Percentiles rank a stretch among this genome's conserved stretches.
These are phyloP conservation scores for Rhododendron mucronatum DNA, from an alignment of 148 eudicot genomes.

Conservation along the genomic window DNA sequence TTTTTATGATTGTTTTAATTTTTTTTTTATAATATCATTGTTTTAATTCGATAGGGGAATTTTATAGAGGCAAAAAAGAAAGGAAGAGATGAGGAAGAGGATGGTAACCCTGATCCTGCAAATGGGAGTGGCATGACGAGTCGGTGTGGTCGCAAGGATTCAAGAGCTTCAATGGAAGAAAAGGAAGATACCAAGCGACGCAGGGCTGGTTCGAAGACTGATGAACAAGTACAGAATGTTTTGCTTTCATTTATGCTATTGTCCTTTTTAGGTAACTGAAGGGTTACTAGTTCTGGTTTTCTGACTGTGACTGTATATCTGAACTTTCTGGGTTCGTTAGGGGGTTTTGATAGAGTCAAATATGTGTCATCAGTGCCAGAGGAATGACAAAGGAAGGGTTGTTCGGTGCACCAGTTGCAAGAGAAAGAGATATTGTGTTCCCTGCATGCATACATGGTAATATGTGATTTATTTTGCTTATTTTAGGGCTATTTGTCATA, in stretches of 20 bases:
- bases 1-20: too few relatives aligned
- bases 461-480: too few relatives aligned
- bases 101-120: neutral
- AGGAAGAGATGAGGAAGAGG: neutral
- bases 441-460: constrained; percentile 39
- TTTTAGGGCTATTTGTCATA: neutral
- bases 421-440: constrained; percentile 34
- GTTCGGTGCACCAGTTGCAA: constrained; percentile 40
- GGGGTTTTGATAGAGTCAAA: constrained; percentile 29
- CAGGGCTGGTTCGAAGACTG: neutral
- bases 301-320: neutral
- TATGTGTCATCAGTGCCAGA: constrained; percentile 61
- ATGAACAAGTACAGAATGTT: neutral
- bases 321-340: constrained; percentile 12
- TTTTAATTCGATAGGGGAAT: neutral
- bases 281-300: neutral
- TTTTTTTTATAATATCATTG: neutral
- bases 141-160: neutral
- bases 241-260: neutral
- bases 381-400: constrained; percentile 46
- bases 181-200: neutral
- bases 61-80: neutral
- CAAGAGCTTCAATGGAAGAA: neutral
- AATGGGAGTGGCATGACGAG: neutral
- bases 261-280: neutral